Percentiles rank a stretch among this genome's conserved stretches.
These are phyloP conservation scores for Neurospora sp. DNA, from an alignment of 495 filamentous ascomycete genomes.

Conservation along the genomic window DNA sequence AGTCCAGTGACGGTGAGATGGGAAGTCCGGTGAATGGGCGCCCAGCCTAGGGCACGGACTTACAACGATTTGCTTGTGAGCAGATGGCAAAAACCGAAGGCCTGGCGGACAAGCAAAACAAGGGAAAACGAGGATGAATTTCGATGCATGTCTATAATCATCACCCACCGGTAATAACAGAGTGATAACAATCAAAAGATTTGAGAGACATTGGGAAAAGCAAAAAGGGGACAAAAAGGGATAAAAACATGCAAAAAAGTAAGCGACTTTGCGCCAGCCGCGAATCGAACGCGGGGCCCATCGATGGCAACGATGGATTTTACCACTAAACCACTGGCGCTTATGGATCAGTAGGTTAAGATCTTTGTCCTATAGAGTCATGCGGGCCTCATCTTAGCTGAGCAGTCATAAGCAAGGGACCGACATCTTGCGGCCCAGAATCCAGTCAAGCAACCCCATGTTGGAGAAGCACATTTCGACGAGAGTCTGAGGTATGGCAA, in stretches of 20 bases:
- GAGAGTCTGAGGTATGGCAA: not conserved
- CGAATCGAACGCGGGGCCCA: conserved; percentile 43
- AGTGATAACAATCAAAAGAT: not conserved
- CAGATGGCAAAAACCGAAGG: too few relatives aligned
- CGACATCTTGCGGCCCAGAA: not conserved
- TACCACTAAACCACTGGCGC: conserved; percentile 18
- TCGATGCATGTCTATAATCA: not conserved
- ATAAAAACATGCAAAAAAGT: not conserved
- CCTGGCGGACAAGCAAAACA: not conserved
- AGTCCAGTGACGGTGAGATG: not conserved
- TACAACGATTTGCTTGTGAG: not conserved
- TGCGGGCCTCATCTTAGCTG: not conserved
- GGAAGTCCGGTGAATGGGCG: not conserved
- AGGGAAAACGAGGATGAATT: not conserved
- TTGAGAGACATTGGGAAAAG: not conserved
- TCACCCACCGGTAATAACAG: not conserved
- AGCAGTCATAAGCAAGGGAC: not conserved
- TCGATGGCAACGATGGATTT: conserved; percentile 43
- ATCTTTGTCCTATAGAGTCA: not conserved
- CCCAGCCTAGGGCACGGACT: not conserved
- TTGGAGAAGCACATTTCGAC: not conserved
- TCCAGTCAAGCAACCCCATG: not conserved
- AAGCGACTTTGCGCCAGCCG: conserved; percentile 11
- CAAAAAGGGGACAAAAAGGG: not conserved
- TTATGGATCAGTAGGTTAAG: not conserved